A percentile compares a stretch with the other conserved stretches of the same genome.
Conservation (phyloP, 139 green algal species). For the Chlorella sp. region DNA sequence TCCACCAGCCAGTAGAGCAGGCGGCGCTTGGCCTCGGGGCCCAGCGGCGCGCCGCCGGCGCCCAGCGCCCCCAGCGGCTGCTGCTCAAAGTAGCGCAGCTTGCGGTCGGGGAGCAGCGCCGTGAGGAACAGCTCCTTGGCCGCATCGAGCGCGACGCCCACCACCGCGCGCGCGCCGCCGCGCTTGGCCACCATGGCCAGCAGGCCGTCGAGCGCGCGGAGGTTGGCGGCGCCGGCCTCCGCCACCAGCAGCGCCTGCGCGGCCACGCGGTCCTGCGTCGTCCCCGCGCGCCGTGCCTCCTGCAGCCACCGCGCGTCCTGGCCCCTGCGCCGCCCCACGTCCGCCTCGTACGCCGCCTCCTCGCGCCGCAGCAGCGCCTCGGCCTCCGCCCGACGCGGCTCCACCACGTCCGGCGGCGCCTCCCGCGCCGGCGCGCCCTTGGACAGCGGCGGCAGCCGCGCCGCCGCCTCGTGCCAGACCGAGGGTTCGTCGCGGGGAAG, state of each 20-base stretch:
- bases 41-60: constrained; percentile 45
- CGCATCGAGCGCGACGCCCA: constrained; percentile 63
- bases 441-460: constrained; percentile 42
- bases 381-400: constrained; percentile 28
- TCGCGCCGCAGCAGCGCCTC: constrained; percentile 40
- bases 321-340: constrained; percentile 48
- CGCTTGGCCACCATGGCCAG: constrained; percentile 65
- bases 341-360: constrained; percentile 57
- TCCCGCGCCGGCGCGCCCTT: neutral
- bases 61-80: constrained; percentile 49
- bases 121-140: constrained; percentile 82
- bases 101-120: constrained; percentile 87
- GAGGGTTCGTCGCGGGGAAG: constrained; percentile 56
- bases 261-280: constrained; percentile 80
- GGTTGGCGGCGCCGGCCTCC: constrained; percentile 74
- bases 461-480: constrained; percentile 67
- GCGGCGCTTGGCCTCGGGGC: constrained; percentile 53
- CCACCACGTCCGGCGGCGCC: constrained; percentile 27
- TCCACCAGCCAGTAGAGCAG: constrained; percentile 86
- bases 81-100: constrained; percentile 75
- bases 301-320: constrained; percentile 74
- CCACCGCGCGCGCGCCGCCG: constrained; percentile 53
- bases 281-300: constrained; percentile 73
- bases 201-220: constrained; percentile 79
- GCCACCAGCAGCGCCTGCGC: constrained; percentile 85